Conservation (phyloP, 805 yeast genomes). For the Lipomyces yamanashiensis region DNA sequence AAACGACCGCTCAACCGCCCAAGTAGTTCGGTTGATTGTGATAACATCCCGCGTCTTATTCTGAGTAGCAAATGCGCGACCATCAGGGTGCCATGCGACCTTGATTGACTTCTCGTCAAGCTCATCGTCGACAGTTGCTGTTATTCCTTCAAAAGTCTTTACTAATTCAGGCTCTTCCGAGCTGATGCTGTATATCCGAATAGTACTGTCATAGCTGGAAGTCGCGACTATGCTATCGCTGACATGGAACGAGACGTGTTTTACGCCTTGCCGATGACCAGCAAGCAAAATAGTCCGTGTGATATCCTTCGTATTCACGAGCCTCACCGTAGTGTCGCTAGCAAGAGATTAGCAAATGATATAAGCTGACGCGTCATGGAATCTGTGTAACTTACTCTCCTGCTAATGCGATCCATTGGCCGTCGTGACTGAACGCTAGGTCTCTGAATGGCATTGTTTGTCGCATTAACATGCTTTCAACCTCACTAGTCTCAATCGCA, state of each 20-base stretch:
- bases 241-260: constrained; percentile 53
- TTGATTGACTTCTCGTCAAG: constrained; percentile 57
- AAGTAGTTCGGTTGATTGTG: constrained; percentile 39
- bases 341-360: neutral
- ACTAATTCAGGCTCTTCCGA: constrained; percentile 38
- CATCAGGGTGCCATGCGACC: constrained; percentile 72
- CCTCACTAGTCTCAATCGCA: constrained; percentile 38
- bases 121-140: constrained; percentile 41
- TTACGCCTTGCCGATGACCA: constrained; percentile 51
- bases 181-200: constrained; percentile 43
- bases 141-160: constrained; percentile 39
- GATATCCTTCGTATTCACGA: constrained; percentile 45
- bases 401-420: constrained; percentile 45
- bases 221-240: constrained; percentile 42
- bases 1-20: constrained; percentile 39
- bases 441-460: constrained; percentile 45
- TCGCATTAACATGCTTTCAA: constrained; percentile 39
- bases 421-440: constrained; percentile 45
- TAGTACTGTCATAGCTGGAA: constrained; percentile 44
- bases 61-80: constrained; percentile 72
- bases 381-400: constrained; percentile 40
- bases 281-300: constrained; percentile 51
- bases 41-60: constrained; percentile 50
- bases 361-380: neutral
- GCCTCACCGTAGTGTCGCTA: constrained; percentile 42